These are phyloP conservation scores for Crithidia thermophila DNA, from an alignment of 208 protist genomes.

Conservation along the genomic window DNA sequence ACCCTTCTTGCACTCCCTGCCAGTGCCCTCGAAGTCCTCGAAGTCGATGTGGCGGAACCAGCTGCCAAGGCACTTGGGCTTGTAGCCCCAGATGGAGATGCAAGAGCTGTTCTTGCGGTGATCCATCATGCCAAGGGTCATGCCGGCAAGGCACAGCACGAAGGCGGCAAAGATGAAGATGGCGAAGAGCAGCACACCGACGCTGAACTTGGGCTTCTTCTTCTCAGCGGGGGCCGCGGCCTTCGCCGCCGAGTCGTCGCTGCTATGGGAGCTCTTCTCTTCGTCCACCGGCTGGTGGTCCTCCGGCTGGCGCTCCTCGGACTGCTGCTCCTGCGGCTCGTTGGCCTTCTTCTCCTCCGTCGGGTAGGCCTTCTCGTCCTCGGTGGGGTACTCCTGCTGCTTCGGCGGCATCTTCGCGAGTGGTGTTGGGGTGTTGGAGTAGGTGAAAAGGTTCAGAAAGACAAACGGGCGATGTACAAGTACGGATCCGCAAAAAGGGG, in stretches of 20 bases:
- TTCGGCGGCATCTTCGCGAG: constrained; percentile 13
- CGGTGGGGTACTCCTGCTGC: constrained; percentile 31
- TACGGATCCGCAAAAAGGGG: not conserved
- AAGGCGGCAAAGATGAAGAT: constrained; percentile 42
- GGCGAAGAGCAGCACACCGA: constrained; percentile 45
- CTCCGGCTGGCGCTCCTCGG: constrained; percentile 16
- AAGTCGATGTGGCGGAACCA: constrained; percentile 57
- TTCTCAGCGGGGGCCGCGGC: constrained; percentile 9
- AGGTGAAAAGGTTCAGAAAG: not conserved
- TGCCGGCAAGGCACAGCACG: constrained; percentile 54
- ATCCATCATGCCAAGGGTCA: constrained; percentile 57
- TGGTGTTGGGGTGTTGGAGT: constrained; percentile 19
- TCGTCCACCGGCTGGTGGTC: constrained; percentile 38
- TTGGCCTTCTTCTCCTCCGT: too few species aligned
- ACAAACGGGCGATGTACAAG: not conserved
- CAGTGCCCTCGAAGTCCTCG: constrained; percentile 27
- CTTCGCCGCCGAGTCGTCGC: constrained; percentile 14
- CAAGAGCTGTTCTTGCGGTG: constrained; percentile 24
- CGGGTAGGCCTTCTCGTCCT: too few species aligned
- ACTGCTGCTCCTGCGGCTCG: constrained; percentile 30
- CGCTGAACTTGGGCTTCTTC: constrained; percentile 30
- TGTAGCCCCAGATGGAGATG: constrained; percentile 65
- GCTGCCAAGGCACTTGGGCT: constrained; percentile 50
- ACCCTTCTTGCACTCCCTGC: constrained; percentile 46
- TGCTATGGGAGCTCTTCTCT: constrained; percentile 14